phyloP scores from a whole-genome alignment of 2,329 filamentous ascomycete species.

The Xylaria sp. region DNA sequence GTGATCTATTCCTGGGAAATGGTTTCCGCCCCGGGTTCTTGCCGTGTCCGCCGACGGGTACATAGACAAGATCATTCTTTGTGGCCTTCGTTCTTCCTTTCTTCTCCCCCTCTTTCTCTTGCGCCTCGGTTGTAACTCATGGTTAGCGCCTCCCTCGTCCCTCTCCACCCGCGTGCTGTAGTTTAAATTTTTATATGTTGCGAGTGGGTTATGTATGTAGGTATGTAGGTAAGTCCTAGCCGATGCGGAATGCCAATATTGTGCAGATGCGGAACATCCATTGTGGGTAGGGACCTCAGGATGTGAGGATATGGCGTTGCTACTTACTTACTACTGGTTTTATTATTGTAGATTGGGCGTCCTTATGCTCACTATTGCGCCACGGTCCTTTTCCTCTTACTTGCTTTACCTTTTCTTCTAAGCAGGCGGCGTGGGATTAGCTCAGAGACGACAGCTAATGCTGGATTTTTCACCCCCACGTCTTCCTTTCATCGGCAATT shows the following conservation, averaged over 20 bases:
- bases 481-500: background rate
- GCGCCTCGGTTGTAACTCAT: background rate
- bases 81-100: background rate
- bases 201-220: background rate
- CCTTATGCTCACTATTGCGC: too few relatives aligned
- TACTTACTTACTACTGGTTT: background rate
- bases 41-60: background rate
- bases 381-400: too few relatives aligned
- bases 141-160: background rate
- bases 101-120: too few relatives aligned
- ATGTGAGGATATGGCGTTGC: background rate
- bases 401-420: background rate
- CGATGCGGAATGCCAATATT: constrained; percentile 15
- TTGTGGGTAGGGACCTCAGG: background rate
- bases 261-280: constrained; percentile 10
- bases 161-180: background rate
- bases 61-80: background rate
- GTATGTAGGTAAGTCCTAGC: background rate
- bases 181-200: background rate
- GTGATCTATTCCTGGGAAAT: background rate
- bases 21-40: constrained; percentile 1
- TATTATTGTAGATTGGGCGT: background rate
- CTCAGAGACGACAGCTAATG: background rate
- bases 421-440: background rate
- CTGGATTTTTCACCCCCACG: background rate